phyloP scores from a whole-genome alignment of 306 rosid species.

The Benincasa hispida region DNA sequence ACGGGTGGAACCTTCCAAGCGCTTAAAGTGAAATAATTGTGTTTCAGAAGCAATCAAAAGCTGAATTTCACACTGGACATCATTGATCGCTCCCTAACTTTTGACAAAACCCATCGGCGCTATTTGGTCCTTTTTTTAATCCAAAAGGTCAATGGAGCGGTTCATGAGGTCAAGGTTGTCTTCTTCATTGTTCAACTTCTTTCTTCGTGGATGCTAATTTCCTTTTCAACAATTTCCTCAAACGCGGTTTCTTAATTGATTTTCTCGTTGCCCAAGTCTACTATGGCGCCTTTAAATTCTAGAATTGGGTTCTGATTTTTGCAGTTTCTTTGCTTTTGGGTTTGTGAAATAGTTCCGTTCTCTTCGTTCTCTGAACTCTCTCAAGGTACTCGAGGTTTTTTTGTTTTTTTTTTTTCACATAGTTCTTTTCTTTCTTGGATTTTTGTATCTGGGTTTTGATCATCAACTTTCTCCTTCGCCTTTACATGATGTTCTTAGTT shows the following conservation, averaged over 20 bases:
- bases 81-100: background rate
- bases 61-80: background rate
- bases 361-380: constrained; percentile 1
- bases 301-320: background rate
- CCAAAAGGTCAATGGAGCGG: background rate
- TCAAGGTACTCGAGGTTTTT: constrained; percentile 41
- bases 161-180: background rate
- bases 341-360: constrained; percentile 1
- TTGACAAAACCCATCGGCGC: background rate
- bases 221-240: constrained; percentile 20
- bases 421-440: background rate
- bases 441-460: constrained; percentile 23
- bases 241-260: constrained; percentile 27
- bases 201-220: constrained; percentile 9
- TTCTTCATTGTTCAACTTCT: background rate
- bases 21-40: background rate
- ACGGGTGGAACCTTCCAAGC: background rate
- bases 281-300: constrained; percentile 8
- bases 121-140: background rate
- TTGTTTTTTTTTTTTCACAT: background rate
- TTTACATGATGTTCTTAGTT: constrained; percentile 11
- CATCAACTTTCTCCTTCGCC: background rate
- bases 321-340: background rate
- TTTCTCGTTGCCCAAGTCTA: constrained; percentile 12
- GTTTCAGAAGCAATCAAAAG: background rate